Conservation (phyloP, 257 asterid species). For the Capsicum baccatum region DNA sequence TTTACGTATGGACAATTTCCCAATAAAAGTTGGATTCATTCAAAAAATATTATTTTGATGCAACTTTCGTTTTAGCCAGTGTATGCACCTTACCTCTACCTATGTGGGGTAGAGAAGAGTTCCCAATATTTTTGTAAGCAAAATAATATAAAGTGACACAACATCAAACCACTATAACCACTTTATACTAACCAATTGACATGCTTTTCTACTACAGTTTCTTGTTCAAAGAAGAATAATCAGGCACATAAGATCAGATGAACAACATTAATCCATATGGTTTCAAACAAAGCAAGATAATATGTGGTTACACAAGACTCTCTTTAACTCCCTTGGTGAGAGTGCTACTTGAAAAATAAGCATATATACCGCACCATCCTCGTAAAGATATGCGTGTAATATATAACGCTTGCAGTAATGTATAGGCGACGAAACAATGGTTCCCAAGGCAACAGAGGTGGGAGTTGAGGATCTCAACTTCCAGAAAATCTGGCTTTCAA, state of each 20-base stretch:
- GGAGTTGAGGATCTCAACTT: not conserved
- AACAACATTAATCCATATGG: conserved; percentile 16
- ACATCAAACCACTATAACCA: not conserved
- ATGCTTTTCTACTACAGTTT: not conserved
- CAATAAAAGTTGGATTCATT: no score
- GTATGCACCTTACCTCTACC: not conserved
- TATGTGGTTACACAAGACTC: not conserved
- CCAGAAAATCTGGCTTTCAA: no score
- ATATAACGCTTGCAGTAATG: not conserved
- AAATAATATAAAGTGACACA: not conserved
- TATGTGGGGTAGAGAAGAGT: not conserved
- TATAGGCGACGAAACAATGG: not conserved
- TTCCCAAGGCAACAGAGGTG: not conserved
- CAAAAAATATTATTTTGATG: no score
- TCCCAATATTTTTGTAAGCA: not conserved
- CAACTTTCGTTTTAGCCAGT: not conserved
- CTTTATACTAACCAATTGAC: not conserved
- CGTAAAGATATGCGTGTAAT: not conserved
- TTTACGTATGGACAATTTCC: no score
- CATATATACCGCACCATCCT: conserved; percentile 12
- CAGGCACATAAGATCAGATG: not conserved
- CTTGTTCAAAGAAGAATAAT: not conserved
- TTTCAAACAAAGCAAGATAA: not conserved
- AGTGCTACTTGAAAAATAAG: not conserved
- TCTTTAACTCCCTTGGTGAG: not conserved